A percentile compares a stretch with the other conserved stretches of the same genome.
Evolutionary conservation across 1,139 yeast species (phyloP).

Genomic region (Pichia sp.): DNA sequence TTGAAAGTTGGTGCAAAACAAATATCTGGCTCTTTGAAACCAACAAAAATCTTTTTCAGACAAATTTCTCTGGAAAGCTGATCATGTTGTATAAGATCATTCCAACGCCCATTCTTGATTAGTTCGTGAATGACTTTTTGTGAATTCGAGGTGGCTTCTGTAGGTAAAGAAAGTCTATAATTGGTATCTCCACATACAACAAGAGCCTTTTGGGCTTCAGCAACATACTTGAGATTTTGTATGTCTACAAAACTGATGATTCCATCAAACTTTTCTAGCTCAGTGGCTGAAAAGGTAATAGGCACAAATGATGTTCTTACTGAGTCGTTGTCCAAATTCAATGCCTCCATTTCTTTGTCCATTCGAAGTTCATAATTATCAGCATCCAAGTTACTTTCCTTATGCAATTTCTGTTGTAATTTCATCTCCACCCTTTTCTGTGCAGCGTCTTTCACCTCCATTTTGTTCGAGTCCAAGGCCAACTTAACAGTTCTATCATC

Average conservation of each 20-base stretch:
- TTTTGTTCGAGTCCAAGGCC: conserved; percentile 4
- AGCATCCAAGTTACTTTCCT: background rate
- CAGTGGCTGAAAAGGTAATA: conserved; percentile 29
- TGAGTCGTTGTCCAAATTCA: conserved; percentile 5
- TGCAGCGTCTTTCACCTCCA: conserved; percentile 4
- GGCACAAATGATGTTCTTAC: conserved; percentile 11
- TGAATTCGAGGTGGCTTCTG: conserved; percentile 22
- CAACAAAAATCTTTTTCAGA: conserved; percentile 50
- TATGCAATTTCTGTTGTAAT: conserved; percentile 5
- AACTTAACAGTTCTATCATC: conserved; percentile 33
- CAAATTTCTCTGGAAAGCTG: conserved; percentile 53
- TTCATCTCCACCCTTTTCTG: conserved; percentile 9
- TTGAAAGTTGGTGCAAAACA: conserved; percentile 76
- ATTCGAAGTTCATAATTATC: background rate
- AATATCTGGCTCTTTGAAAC: conserved; percentile 61
- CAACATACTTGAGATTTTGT: conserved; percentile 10
- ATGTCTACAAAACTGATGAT: conserved; percentile 24
- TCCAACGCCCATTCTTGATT: conserved; percentile 27
- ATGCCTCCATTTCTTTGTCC: conserved; percentile 1
- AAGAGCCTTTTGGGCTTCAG: conserved; percentile 24
- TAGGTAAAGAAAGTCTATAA: conserved; percentile 41
- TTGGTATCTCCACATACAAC: conserved; percentile 74
- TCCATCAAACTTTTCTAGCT: conserved; percentile 37
- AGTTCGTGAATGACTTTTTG: conserved; percentile 9
- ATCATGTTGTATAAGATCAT: conserved; percentile 51